phyloP scores from a whole-genome alignment of 179 eudicot species.

The Monotropa hypopitys region DNA sequence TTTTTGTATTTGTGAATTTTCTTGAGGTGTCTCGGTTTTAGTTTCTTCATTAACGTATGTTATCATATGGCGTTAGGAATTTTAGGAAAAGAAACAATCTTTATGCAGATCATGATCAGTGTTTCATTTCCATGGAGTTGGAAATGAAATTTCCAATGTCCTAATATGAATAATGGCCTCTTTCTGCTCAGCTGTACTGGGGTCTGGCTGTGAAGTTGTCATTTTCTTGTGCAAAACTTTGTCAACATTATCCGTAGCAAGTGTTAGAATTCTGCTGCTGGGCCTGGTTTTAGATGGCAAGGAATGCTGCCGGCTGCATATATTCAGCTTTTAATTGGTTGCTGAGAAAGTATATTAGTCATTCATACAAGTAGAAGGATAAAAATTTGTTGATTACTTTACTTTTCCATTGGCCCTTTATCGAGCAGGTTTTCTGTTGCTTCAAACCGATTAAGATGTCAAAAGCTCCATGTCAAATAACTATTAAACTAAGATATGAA shows the following conservation, averaged over 20 bases:
- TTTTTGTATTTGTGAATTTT: background rate
- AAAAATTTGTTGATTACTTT: background rate
- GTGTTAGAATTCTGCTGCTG: conserved; percentile 1
- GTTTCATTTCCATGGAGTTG: background rate
- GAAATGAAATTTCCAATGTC: background rate
- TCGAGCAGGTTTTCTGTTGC: background rate
- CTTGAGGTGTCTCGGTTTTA: background rate
- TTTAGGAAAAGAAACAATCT: background rate
- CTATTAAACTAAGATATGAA: background rate
- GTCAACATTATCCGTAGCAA: background rate
- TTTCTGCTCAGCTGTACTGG: background rate
- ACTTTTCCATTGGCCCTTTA: background rate
- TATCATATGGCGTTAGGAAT: background rate
- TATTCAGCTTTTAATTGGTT: conserved; percentile 2
- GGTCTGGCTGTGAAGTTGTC: background rate
- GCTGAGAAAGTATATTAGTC: background rate
- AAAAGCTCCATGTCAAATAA: background rate
- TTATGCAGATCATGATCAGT: background rate
- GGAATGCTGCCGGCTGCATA: background rate
- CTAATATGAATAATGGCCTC: background rate
- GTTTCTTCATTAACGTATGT: background rate
- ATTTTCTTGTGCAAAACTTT: background rate
- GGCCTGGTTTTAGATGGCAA: background rate
- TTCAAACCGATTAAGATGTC: background rate
- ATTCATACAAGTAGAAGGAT: background rate